These are phyloP conservation scores for Botryotinia globosa DNA, from an alignment of 2,329 filamentous ascomycete genomes.

Conservation along the genomic window DNA sequence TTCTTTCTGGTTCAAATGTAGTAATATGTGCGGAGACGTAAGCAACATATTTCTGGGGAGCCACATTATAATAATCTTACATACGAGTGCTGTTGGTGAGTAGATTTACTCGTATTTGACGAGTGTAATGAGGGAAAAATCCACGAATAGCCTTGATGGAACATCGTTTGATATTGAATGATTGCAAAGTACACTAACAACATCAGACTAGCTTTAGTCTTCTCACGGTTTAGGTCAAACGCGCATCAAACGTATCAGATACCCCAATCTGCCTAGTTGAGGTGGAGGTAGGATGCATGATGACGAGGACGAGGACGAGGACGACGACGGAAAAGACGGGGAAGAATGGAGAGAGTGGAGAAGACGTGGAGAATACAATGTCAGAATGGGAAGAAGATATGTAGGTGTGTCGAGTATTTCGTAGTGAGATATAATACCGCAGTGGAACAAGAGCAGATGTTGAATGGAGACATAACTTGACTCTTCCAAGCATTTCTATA, in stretches of 20 bases:
- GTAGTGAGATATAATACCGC: not conserved
- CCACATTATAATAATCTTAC: too few relatives aligned
- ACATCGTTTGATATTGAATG: not conserved
- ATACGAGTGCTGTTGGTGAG: too few relatives aligned
- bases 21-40: not conserved
- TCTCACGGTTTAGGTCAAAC: not conserved
- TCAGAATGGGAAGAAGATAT: not conserved
- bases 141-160: not conserved
- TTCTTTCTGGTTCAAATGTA: not conserved
- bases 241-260: not conserved
- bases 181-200: not conserved
- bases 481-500: not conserved
- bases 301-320: not conserved
- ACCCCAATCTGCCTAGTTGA: not conserved
- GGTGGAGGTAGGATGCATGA: not conserved
- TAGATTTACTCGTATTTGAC: too few relatives aligned
- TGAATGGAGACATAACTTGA: not conserved
- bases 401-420: not conserved
- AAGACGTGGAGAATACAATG: not conserved
- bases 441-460: not conserved
- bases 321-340: not conserved
- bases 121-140: not conserved
- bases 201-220: not conserved
- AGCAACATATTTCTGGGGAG: not conserved
- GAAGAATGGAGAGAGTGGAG: not conserved